Base-by-base conservation (phyloP, 2,329 filamentous ascomycete genomes). In the Geosmithia putterillii region DNA sequence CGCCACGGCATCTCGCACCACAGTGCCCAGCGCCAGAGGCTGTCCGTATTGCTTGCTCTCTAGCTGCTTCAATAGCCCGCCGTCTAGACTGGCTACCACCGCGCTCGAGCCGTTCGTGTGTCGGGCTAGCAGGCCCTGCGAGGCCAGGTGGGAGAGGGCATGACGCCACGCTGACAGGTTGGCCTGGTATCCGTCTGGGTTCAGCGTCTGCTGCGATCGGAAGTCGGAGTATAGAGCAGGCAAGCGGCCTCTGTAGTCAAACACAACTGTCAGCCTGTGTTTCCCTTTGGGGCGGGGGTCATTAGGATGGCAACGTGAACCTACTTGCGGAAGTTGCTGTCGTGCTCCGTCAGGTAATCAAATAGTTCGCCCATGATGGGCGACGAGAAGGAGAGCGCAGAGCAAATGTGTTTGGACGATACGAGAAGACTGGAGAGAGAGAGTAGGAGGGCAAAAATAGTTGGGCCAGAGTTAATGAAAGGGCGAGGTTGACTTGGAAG, bases 211-310 rank as follows among this genome's bases (percentile, higher is more conserved):
- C 51, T 90, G 86, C 5, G 76, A 64, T 34, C 78, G 71, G 57
- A 95, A 94, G 59, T 95, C 88, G 40, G 87, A 89, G 65, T 94
- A 95, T 39, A 95, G 78, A 5, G 87, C 89, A 12, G 86, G 81
- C 12, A 95, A 72, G 41, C 88, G 84, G 49, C 81, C 75, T 65
- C 82, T 87, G 50, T 36, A 15, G 23, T 40, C 14, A 37, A 38
- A 3, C 10, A 38, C 12, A 43, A 8, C 28, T 22, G 1, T 19
- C 15, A 39, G 14, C 10, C 6, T 46, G n/a, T 49, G 43, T 25
- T 32, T 32, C 10, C 6, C 7, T 25, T 12, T 20, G 15, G n/a
- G 18, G 14, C 5, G 41, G 10, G 17, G n/a, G 19, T 4, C 7
- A 34, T 18, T 6, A 44, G 25, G 22, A 17, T n/a, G 9, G 10